These are phyloP conservation scores for Colletotrichum magnum DNA, from an alignment of 2,329 filamentous ascomycete species.

Conservation along the genomic window DNA sequence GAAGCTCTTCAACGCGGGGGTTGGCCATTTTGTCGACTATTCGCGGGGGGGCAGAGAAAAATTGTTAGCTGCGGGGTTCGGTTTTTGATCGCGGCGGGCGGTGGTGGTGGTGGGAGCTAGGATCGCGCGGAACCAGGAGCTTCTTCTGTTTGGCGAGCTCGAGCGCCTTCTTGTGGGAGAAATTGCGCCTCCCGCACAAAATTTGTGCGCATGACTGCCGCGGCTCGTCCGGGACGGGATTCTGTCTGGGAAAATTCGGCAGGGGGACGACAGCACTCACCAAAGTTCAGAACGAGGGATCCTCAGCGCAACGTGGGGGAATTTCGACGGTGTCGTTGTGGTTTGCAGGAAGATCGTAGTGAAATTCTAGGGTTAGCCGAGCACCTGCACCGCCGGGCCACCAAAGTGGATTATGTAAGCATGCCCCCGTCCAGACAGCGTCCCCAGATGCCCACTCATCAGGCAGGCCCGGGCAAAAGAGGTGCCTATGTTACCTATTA, in stretches of 20 bases:
- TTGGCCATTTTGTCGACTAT: slow-evolving; percentile 83
- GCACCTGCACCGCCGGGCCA: slow-evolving; percentile 44
- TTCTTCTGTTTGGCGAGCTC: slow-evolving; percentile 37
- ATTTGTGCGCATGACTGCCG: slow-evolving; percentile 17
- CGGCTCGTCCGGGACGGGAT: slow-evolving; percentile 9
- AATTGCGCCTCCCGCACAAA: slow-evolving; percentile 35
- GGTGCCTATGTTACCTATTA: not conserved
- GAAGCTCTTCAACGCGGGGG: slow-evolving; percentile 97
- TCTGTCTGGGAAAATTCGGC: slow-evolving; percentile 26
- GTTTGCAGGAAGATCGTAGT: slow-evolving; percentile 48
- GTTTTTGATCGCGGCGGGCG: slow-evolving; percentile 6
- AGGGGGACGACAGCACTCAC: slow-evolving; percentile 49
- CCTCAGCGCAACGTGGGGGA: slow-evolving; percentile 29
- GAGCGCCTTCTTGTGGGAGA: slow-evolving; percentile 19
- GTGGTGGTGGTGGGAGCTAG: slow-evolving; percentile 40
- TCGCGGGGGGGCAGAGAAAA: not conserved
- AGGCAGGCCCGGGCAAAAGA: not conserved
- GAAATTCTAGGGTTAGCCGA: slow-evolving; percentile 64
- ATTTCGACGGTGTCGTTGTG: slow-evolving; percentile 36
- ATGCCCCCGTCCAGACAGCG: slow-evolving; percentile 23
- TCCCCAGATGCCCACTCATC: not conserved
- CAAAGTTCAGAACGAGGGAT: slow-evolving; percentile 51
- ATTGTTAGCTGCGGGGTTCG: slow-evolving; percentile 33
- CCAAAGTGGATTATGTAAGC: slow-evolving; percentile 60
- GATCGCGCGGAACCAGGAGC: slow-evolving; percentile 35